These are phyloP conservation scores for Litsea cubeba DNA, from an alignment of 164 flowering plant species.

Conservation along the genomic window DNA sequence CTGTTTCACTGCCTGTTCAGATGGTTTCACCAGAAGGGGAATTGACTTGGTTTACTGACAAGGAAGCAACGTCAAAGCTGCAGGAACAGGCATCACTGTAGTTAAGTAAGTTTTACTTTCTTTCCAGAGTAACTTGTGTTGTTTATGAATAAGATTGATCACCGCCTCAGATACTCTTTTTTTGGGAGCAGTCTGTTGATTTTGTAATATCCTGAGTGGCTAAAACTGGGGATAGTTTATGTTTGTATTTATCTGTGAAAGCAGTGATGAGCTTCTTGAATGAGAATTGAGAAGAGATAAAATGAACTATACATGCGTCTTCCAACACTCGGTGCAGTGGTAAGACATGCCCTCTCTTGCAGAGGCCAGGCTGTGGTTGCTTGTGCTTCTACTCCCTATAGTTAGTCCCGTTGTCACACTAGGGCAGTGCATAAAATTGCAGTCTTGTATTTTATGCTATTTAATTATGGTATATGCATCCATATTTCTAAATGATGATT, in stretches of 20 bases:
- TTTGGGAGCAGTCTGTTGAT: not conserved
- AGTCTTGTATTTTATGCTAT: too few relatives aligned
- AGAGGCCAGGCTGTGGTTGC: too few relatives aligned
- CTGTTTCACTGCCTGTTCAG: slow-evolving; percentile 46
- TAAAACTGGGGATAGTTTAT: not conserved
- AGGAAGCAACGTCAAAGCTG: slow-evolving; percentile 55
- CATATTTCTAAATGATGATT: too few relatives aligned
- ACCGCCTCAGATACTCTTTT: too few relatives aligned
- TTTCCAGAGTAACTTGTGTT: not conserved
- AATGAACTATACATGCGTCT: too few relatives aligned
- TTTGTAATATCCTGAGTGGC: not conserved
- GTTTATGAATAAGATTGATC: not conserved
- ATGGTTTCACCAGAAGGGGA: slow-evolving; percentile 58
- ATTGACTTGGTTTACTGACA: slow-evolving; percentile 66
- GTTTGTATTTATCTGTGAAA: not conserved
- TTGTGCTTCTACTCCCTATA: too few relatives aligned
- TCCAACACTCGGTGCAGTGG: too few relatives aligned
- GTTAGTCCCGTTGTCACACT: too few relatives aligned
- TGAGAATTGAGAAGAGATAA: too few relatives aligned
- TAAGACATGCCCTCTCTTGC: too few relatives aligned
- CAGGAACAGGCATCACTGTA: not conserved
- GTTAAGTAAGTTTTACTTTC: not conserved
- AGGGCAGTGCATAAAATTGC: too few relatives aligned
- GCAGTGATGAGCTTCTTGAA: not conserved
- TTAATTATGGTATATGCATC: too few relatives aligned